A percentile compares a stretch with the other conserved stretches of the same genome.
These are phyloP conservation scores for Salix dunnii DNA, from an alignment of 345 rosid species.

Conservation along the genomic window DNA sequence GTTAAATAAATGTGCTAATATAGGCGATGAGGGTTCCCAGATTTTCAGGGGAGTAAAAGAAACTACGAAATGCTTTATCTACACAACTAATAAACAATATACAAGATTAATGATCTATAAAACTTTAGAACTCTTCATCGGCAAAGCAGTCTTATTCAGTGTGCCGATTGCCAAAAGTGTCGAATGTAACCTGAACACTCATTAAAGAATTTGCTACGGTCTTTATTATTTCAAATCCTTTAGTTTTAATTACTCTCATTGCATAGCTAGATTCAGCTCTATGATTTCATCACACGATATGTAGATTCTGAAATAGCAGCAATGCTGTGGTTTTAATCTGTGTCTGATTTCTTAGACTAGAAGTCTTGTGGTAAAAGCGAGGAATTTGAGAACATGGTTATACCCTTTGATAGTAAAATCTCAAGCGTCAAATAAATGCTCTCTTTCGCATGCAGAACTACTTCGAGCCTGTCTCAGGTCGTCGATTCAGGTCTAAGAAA, in stretches of 20 bases:
- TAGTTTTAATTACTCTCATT: neutral
- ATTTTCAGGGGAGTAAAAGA: neutral
- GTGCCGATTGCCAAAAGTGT: neutral
- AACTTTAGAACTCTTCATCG: neutral
- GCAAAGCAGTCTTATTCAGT: neutral
- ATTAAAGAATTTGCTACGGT: neutral
- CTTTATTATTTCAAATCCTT: neutral
- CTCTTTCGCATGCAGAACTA: slow-evolving; percentile 40
- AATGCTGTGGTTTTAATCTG: neutral
- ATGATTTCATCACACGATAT: neutral
- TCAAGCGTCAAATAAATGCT: neutral
- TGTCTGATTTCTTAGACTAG: neutral
- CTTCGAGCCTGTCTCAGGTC: slow-evolving; percentile 30
- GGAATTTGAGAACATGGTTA: neutral
- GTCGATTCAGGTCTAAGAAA: slow-evolving; percentile 44
- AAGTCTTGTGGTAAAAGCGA: neutral
- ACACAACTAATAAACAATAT: neutral
- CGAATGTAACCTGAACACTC: neutral
- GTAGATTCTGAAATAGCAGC: neutral
- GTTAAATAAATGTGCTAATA: neutral
- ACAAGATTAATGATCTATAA: neutral
- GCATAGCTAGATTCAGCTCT: neutral
- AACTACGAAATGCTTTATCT: neutral
- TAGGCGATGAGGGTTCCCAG: neutral
- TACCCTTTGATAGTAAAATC: neutral